Conservation (phyloP, 2,329 filamentous ascomycete species). For the Colletotrichum simmondsii region DNA sequence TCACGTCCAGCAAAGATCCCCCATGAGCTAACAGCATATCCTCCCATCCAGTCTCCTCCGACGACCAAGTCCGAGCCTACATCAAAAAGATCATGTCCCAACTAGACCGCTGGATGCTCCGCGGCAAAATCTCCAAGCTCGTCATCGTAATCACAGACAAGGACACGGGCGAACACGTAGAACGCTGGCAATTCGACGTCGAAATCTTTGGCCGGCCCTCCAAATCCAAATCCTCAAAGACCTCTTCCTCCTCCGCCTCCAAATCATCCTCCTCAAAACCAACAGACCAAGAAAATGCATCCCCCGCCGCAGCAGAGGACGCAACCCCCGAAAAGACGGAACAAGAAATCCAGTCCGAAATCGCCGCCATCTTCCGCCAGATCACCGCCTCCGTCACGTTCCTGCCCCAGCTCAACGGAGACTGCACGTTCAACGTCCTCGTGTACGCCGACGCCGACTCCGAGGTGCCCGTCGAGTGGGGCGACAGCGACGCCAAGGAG, state of each 20-base stretch:
- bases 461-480: constrained; percentile 98
- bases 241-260: constrained; percentile 60
- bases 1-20: neutral
- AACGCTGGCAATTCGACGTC: constrained; percentile 98
- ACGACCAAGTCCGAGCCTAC: constrained; percentile 98
- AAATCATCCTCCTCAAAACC: constrained; percentile 56
- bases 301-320: constrained; percentile 31
- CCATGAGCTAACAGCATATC: neutral
- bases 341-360: constrained; percentile 92
- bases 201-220: constrained; percentile 47
- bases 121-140: constrained; percentile 95
- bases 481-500: constrained; percentile 97
- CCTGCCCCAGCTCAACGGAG: constrained; percentile 89
- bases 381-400: constrained; percentile 99
- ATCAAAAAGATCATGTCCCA: constrained; percentile 99
- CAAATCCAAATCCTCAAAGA: neutral
- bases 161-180: constrained; percentile 94
- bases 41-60: constrained; percentile 76
- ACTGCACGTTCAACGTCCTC: constrained; percentile 98
- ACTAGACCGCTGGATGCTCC: constrained; percentile 97
- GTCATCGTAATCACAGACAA: constrained; percentile 97
- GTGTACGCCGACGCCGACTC: constrained; percentile 98
- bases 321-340: constrained; percentile 82
- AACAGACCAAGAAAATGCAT: constrained; percentile 77
- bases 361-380: constrained; percentile 96